phyloP scores from a whole-genome alignment of 1,139 yeast species.

The Geotrichum fermentans region DNA sequence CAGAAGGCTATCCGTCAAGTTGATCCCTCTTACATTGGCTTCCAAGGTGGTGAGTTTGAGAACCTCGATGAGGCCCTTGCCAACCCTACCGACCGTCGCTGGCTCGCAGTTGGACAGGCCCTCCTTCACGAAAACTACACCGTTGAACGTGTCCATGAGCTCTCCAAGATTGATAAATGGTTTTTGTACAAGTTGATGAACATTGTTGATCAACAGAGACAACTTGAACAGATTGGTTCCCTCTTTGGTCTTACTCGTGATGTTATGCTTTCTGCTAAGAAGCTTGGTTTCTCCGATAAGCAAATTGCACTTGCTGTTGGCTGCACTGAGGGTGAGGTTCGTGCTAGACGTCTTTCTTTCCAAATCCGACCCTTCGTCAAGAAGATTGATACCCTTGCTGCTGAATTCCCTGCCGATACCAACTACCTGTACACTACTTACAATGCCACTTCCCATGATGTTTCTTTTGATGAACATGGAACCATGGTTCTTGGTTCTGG shows the following conservation, averaged over 20 bases:
- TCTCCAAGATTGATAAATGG: conserved; percentile 96
- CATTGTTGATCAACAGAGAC: conserved; percentile 81
- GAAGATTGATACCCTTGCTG: conserved; percentile 98
- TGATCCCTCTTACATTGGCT: conserved; percentile 85
- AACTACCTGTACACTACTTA: conserved; percentile 93
- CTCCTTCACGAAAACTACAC: conserved; percentile 83
- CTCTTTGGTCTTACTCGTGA: conserved; percentile 59
- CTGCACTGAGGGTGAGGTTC: conserved; percentile 88
- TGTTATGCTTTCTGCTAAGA: conserved; percentile 76
- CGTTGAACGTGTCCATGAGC: conserved; percentile 85
- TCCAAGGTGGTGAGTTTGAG: conserved; percentile 84
- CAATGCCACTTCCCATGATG: conserved; percentile 87
- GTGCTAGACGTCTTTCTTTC: conserved; percentile 83
- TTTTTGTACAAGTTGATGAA: conserved; percentile 87
- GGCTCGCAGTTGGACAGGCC: conserved; percentile 98
- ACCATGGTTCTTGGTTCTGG: conserved; percentile 90
- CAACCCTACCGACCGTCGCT: conserved; percentile 94
- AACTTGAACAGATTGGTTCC: conserved; percentile 61
- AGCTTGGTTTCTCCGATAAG: conserved; percentile 94
- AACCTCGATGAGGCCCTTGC: conserved; percentile 74
- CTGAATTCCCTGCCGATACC: conserved; percentile 96
- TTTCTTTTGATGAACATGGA: conserved; percentile 78
- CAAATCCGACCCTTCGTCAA: conserved; percentile 91
- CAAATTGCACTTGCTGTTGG: conserved; percentile 88
- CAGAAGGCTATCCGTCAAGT: conserved; percentile 97